phyloP scores from a whole-genome alignment of 2,329 filamentous ascomycete species.

The Fusarium protoensiforme region DNA sequence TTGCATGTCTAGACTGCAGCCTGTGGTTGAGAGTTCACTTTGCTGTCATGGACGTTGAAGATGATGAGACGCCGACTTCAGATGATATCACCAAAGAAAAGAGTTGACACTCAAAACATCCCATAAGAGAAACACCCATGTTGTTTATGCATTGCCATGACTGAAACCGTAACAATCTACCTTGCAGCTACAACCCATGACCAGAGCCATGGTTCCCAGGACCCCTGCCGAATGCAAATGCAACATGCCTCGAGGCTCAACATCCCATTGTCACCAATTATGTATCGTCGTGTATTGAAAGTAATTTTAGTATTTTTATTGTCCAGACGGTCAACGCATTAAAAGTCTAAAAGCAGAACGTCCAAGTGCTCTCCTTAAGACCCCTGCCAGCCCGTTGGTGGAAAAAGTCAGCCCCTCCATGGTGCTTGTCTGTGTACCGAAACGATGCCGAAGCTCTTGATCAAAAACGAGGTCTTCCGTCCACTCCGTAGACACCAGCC shows the following conservation, averaged over 20 bases:
- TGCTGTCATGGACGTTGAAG: slow-evolving; percentile 60
- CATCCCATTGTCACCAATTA: slow-evolving; percentile 21
- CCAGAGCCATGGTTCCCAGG: background rate
- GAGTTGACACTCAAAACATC: slow-evolving; percentile 30
- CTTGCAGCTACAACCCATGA: background rate
- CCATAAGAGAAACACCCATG: background rate
- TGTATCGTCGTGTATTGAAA: slow-evolving; percentile 49
- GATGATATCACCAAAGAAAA: slow-evolving; percentile 26
- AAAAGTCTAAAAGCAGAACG: slow-evolving; percentile 66
- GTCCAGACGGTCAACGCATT: slow-evolving; percentile 66
- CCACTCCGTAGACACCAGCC: slow-evolving; percentile 74
- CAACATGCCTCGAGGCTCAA: background rate
- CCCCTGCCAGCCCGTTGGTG: slow-evolving; percentile 52
- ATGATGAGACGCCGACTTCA: slow-evolving; percentile 20
- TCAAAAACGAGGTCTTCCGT: slow-evolving; percentile 67
- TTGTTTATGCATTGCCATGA: background rate
- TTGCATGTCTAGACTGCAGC: slow-evolving; percentile 74
- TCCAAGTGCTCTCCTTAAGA: slow-evolving; percentile 60
- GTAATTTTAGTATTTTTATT: slow-evolving; percentile 64
- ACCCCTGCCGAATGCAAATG: background rate
- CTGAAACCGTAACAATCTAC: background rate
- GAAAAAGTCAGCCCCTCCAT: slow-evolving; percentile 50
- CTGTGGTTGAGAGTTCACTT: slow-evolving; percentile 74
- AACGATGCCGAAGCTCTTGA: slow-evolving; percentile 60
- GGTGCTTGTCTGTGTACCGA: slow-evolving; percentile 58